Percentiles rank a stretch among this genome's conserved stretches.
Conservation (phyloP, 352 stramenopile species). For the Pythium dissimile region DNA sequence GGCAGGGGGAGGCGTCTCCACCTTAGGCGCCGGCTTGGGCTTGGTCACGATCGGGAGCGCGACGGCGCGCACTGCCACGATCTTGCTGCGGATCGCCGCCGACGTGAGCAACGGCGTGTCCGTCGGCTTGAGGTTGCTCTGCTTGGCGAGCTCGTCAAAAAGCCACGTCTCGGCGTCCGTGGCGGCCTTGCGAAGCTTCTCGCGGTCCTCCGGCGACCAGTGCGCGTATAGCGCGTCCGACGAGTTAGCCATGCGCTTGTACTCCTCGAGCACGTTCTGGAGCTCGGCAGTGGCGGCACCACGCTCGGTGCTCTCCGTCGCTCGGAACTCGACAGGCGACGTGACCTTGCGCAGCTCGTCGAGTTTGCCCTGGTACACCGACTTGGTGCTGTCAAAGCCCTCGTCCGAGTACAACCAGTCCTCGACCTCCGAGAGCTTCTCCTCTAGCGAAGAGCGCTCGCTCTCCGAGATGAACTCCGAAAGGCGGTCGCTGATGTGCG, state of each 20-base stretch:
- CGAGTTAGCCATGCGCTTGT: slow-evolving; percentile 94
- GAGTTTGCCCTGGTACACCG: slow-evolving; percentile 95
- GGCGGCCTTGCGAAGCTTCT: slow-evolving; percentile 89
- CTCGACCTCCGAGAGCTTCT: slow-evolving; percentile 90
- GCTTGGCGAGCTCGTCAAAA: slow-evolving; percentile 95
- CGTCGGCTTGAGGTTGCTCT: slow-evolving; percentile 82
- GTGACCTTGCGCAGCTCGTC: slow-evolving; percentile 92
- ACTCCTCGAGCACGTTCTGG: slow-evolving; percentile 92
- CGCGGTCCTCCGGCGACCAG: slow-evolving; percentile 94
- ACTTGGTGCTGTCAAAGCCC: slow-evolving; percentile 98
- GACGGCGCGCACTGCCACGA: slow-evolving; percentile 85
- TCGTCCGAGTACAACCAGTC: slow-evolving; percentile 99
- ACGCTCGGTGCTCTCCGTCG: slow-evolving; percentile 89
- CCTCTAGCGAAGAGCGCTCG: slow-evolving; percentile 87
- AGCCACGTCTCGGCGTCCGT: slow-evolving; percentile 93
- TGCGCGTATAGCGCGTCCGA: slow-evolving; percentile 93
- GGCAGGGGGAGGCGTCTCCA: slow-evolving; percentile 48
- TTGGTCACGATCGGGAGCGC: slow-evolving; percentile 96
- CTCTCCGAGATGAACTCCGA: slow-evolving; percentile 85
- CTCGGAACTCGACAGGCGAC: slow-evolving; percentile 91
- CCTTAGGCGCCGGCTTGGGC: slow-evolving; percentile 89
- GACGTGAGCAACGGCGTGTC: slow-evolving; percentile 92
- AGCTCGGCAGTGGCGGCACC: slow-evolving; percentile 88
- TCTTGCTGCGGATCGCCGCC: slow-evolving; percentile 86
- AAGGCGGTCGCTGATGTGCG: slow-evolving; percentile 90